phyloP scores from a whole-genome alignment of 768 basidiomycete genomes.

The Rhizopogon sp. region DNA sequence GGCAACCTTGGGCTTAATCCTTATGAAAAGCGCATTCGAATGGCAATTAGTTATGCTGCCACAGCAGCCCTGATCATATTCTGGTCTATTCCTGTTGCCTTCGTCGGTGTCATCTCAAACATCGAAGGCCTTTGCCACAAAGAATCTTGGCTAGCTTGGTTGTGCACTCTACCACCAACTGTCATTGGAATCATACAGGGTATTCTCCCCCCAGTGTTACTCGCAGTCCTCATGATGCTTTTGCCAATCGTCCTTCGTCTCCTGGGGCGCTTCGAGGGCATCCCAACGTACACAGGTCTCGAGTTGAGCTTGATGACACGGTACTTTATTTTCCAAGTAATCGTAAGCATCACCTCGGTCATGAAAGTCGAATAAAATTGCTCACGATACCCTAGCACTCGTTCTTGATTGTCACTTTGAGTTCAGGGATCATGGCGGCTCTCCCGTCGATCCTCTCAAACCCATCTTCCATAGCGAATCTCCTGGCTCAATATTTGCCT shows the following conservation, averaged over 20 bases:
- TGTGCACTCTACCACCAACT: slow-evolving; percentile 60
- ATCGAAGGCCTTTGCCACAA: slow-evolving; percentile 61
- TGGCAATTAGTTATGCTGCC: slow-evolving; percentile 61
- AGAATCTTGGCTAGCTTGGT: slow-evolving; percentile 76
- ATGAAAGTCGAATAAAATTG: background rate
- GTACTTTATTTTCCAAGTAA: slow-evolving; percentile 87
- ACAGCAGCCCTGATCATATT: slow-evolving; percentile 80
- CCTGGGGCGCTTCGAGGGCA: slow-evolving; percentile 83
- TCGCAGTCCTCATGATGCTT: slow-evolving; percentile 90
- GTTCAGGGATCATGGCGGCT: slow-evolving; percentile 77
- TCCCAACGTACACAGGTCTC: slow-evolving; percentile 75
- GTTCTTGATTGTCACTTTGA: slow-evolving; percentile 85
- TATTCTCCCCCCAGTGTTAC: slow-evolving; percentile 80
- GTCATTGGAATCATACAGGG: slow-evolving; percentile 85
- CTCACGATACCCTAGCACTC: slow-evolving; percentile 57
- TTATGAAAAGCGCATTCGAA: slow-evolving; percentile 73
- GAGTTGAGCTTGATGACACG: slow-evolving; percentile 91
- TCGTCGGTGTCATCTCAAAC: slow-evolving; percentile 86
- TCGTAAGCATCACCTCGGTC: slow-evolving; percentile 50
- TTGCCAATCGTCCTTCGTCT: slow-evolving; percentile 80
- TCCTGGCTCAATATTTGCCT: slow-evolving; percentile 78
- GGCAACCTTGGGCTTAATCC: slow-evolving; percentile 83
- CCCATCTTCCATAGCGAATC: slow-evolving; percentile 61
- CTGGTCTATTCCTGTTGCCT: slow-evolving; percentile 85
- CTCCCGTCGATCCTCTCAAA: slow-evolving; percentile 58